Evolutionary conservation across 805 yeast species (phyloP).

Genomic region (Suhomyces prunicola): DNA sequence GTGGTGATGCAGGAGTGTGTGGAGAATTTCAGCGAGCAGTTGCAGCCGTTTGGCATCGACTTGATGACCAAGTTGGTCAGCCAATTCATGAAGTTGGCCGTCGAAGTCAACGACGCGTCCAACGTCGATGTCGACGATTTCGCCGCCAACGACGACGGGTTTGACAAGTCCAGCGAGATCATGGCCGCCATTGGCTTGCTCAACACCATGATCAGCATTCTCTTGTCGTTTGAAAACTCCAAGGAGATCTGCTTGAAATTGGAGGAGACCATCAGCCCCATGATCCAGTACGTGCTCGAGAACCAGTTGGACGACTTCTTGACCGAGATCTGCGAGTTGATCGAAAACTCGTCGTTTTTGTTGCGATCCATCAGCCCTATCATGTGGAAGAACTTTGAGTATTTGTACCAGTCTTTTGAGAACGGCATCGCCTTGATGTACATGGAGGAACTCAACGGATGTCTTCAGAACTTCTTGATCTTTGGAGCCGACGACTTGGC

Average conservation of each 20-base stretch:
- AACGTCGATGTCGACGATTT: conserved; percentile 29
- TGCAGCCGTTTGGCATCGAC: conserved; percentile 43
- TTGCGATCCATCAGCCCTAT: conserved; percentile 48
- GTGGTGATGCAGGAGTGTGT: conserved; percentile 95
- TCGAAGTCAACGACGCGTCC: conserved; percentile 52
- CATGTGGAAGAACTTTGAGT: conserved; percentile 71
- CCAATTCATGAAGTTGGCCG: conserved; percentile 27
- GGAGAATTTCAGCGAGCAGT: conserved; percentile 79
- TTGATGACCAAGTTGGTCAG: conserved; percentile 25
- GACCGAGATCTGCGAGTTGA: conserved; percentile 71
- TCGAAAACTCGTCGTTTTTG: conserved; percentile 46
- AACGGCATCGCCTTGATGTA: conserved; percentile 57
- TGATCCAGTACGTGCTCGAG: conserved; percentile 61
- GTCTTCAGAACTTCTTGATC: conserved; percentile 70
- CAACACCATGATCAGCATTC: conserved; percentile 77
- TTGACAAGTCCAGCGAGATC: conserved; percentile 51
- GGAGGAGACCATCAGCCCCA: conserved; percentile 67
- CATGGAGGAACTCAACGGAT: conserved; percentile 71
- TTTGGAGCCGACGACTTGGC: conserved; percentile 42
- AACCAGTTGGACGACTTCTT: conserved; percentile 70
- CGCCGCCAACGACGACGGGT: conserved; percentile 14
- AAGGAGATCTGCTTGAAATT: conserved; percentile 59
- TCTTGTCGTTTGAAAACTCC: conserved; percentile 80
- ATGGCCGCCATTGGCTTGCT: conserved; percentile 80
- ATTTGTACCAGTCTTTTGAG: conserved; percentile 32